Conservation (phyloP, 1,284 basidiomycete species). For the Trametes hirsuta region DNA sequence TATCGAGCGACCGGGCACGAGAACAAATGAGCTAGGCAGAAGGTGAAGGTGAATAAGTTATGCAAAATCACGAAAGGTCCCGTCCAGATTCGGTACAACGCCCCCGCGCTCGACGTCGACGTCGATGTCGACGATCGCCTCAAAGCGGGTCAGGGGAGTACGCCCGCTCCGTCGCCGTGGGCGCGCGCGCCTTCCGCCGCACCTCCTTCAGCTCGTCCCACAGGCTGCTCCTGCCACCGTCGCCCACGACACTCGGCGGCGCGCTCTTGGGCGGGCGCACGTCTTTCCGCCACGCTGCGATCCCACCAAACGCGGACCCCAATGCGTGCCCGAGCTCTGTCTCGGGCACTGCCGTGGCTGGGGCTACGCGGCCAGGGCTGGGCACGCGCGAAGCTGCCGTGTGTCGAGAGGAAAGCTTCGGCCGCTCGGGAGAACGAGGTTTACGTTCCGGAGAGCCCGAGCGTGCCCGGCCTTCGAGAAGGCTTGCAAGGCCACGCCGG, state of each 20-base stretch:
- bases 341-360: conserved; percentile 26
- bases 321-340: conserved; percentile 42
- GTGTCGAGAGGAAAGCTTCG: conserved; percentile 34
- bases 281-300: conserved; percentile 22
- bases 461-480: conserved; percentile 33
- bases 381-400: conserved; percentile 30
- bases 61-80: conserved; percentile 19
- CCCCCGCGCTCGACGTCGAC: not conserved
- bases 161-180: conserved; percentile 41
- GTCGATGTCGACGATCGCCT: not conserved
- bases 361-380: conserved; percentile 31
- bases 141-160: conserved; percentile 28
- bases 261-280: conserved; percentile 35
- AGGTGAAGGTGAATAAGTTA: conserved; percentile 23
- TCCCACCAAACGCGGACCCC: conserved; percentile 10
- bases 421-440: conserved; percentile 38
- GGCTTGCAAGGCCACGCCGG: conserved; percentile 42
- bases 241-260: conserved; percentile 28
- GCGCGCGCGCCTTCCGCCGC: conserved; percentile 48
- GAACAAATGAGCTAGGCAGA: not conserved
- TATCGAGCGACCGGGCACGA: conserved; percentile 6
- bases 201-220: conserved; percentile 64
- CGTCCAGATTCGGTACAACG: not conserved
- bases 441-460: conserved; percentile 16
- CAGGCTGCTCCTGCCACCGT: conserved; percentile 43